Percentiles rank a stretch among this genome's conserved stretches.
These are phyloP conservation scores for Termitomyces titanicus DNA, from an alignment of 768 basidiomycete species.

Conservation along the genomic window DNA sequence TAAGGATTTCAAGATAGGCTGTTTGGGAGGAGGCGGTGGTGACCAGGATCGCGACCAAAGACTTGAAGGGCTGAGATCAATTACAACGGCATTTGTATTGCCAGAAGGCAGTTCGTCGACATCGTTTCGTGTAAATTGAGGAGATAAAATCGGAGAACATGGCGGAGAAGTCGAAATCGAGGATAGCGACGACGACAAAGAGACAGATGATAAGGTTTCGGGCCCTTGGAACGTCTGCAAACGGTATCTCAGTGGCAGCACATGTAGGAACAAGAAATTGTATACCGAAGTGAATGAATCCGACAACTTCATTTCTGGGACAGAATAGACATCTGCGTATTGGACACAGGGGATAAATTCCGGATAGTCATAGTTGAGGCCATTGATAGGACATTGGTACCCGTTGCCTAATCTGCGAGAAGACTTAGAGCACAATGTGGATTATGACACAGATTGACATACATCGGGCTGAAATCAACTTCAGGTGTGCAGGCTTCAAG, in stretches of 20 bases:
- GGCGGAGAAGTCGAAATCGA: neutral
- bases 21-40: neutral
- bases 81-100: neutral
- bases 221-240: neutral
- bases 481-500: conserved; percentile 4
- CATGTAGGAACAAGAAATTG: neutral
- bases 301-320: neutral
- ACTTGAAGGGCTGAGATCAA: neutral
- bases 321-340: neutral
- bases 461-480: neutral
- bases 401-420: neutral
- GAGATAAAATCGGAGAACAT: neutral
- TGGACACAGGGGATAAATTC: neutral
- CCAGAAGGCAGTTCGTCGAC: neutral
- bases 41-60: neutral
- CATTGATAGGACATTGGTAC: neutral
- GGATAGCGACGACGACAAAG: neutral
- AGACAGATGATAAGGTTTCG: neutral
- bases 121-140: neutral
- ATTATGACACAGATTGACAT: neutral
- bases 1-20: neutral
- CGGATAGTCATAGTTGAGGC: neutral
- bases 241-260: neutral
- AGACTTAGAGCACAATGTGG: neutral
- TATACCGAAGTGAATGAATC: neutral